Percentiles rank a stretch among this genome's conserved stretches.
Conservation (phyloP, 192 early-diverging fungal species). For the Backusella mclennaniae region DNA sequence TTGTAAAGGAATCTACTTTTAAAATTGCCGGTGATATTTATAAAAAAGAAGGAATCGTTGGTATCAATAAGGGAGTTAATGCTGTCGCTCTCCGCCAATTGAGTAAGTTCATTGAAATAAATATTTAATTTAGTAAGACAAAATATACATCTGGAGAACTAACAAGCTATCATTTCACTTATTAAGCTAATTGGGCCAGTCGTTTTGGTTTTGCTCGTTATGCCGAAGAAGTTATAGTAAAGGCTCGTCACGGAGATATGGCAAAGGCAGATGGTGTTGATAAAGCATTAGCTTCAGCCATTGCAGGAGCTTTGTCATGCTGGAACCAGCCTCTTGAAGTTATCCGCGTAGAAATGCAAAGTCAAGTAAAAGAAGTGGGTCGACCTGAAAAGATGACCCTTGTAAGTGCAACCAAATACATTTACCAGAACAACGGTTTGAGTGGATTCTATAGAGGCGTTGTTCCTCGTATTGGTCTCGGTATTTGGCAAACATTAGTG, state of each 20-base stretch:
- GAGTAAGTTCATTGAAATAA: neutral
- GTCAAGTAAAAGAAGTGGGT: constrained; percentile 81
- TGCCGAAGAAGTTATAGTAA: constrained; percentile 69
- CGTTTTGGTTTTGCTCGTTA: constrained; percentile 82
- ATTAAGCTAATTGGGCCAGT: constrained; percentile 94
- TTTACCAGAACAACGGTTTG: constrained; percentile 88
- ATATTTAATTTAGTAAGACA: neutral
- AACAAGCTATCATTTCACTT: neutral
- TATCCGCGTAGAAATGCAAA: constrained; percentile 99
- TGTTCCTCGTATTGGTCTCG: constrained; percentile 74
- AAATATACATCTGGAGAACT: neutral
- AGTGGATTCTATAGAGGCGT: constrained; percentile 92
- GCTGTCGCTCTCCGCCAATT: constrained; percentile 95
- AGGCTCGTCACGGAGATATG: constrained; percentile 43
- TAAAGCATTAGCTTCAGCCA: constrained; percentile 69
- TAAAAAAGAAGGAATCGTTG: constrained; percentile 87
- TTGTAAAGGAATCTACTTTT: constrained; percentile 68
- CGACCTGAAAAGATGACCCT: constrained; percentile 94
- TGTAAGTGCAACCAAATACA: constrained; percentile 76
- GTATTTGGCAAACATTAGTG: constrained; percentile 82
- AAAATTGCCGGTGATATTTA: constrained; percentile 88
- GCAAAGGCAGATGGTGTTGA: constrained; percentile 48
- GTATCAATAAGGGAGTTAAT: constrained; percentile 98
- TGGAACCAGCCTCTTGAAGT: constrained; percentile 99
- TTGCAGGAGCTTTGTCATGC: constrained; percentile 90